Evolutionary conservation across 2,329 filamentous ascomycete species (phyloP), one percentile per base, ranked within the genome.

Genomic region (Dactylella cylindrospora): DNA sequence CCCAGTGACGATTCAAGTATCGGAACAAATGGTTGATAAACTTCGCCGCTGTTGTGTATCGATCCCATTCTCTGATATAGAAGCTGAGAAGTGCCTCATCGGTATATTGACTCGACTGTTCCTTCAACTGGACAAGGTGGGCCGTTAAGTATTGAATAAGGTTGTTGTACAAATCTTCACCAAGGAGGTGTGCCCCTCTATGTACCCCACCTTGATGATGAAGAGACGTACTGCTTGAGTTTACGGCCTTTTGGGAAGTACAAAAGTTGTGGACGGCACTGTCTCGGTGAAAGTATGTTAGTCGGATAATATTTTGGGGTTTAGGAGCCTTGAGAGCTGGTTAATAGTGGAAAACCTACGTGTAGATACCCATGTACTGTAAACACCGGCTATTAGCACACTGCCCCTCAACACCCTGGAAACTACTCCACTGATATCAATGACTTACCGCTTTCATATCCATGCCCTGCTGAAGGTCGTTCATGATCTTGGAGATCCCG

Each of bases 251-350:
- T 74, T 97, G 93, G 19, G 93, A 95, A 53, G 93, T 98, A 74
- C 93, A 98, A 74, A 98, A 98, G 77, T 98, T 96, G 76, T 98
- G 93, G 43, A 98, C 93, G 64, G 90, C 90, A 47, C 80, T 90
- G 72, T 51, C 29, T 31, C 32, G 5, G 50, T 15, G 5, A 25
- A 35, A 46, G 19, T 13, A 15, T 15, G 70, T 81, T 67, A 81
- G 75, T 50, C 54, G 33, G 47, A 47, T 3, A 22, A 15, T 45
- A 32, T 29, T 2, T n/a, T 7, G 35, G 15, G 17, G 38, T 31
- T 13, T 31, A 31, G 9, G 9, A 15, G 26, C 26, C 32, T 36
- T 15, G 39, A 8, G 15, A 7, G 36, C 9, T 44, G 9, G 26
- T 9, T 20, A 38, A 20, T 7, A 28, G 20, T 29, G 26, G 12